Percentiles rank a stretch among this genome's conserved stretches.
Evolutionary conservation across 805 yeast species (phyloP).

Genomic region (Metschnikowia lunata): DNA sequence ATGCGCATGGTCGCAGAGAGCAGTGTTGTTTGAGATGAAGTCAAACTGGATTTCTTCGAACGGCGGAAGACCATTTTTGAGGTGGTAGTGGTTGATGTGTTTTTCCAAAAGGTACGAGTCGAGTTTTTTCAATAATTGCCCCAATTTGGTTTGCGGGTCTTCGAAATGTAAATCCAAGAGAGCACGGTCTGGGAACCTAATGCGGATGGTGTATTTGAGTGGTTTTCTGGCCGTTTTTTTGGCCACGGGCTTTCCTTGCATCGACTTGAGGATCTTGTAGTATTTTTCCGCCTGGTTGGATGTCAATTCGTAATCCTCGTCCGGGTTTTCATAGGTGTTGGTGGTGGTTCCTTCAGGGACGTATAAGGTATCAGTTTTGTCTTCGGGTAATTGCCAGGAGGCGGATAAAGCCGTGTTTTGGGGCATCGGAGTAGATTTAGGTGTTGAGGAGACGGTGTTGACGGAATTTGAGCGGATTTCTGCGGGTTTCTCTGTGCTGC

Average conservation of each 20-base stretch:
- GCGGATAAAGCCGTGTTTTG: no score
- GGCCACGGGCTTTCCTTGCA: conserved; percentile 16
- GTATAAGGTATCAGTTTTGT: conserved; percentile 13
- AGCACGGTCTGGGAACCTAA: conserved; percentile 37
- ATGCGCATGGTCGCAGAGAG: conserved; percentile 25
- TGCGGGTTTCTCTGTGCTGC: no score
- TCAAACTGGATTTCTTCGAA: conserved; percentile 26
- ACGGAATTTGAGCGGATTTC: no score
- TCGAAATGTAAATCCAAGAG: conserved; percentile 34
- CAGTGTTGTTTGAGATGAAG: conserved; percentile 25
- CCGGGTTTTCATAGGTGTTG: conserved; percentile 35
- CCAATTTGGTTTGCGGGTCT: conserved; percentile 26
- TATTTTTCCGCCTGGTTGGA: conserved; percentile 35
- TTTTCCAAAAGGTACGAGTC: conserved; percentile 29
- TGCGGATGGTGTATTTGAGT: conserved; percentile 26
- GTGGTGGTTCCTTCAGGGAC: conserved; percentile 7
- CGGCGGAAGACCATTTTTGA: conserved; percentile 38
- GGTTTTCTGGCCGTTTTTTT: conserved; percentile 19
- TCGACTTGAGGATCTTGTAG: conserved; percentile 30
- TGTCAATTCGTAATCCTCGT: conserved; percentile 39
- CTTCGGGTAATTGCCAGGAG: conserved; percentile 7
- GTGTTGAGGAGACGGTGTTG: no score
- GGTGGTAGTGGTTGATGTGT: conserved; percentile 26
- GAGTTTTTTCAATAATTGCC: conserved; percentile 33
- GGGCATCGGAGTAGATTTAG: no score